These are phyloP conservation scores for Ramaria rubella DNA, from an alignment of 768 basidiomycete genomes.

Conservation along the genomic window DNA sequence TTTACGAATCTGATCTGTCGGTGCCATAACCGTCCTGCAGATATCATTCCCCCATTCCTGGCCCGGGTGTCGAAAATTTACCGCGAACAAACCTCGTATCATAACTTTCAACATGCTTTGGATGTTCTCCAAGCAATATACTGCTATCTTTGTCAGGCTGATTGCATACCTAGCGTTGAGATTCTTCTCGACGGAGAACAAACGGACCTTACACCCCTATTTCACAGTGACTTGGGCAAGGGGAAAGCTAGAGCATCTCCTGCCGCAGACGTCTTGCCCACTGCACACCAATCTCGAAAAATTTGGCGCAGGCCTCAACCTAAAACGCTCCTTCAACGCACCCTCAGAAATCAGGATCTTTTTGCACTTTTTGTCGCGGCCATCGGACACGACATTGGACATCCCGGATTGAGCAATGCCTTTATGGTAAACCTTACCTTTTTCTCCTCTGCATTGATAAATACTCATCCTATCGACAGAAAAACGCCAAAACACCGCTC, in stretches of 20 bases:
- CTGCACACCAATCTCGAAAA: constrained; percentile 17
- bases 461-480: constrained; percentile 38
- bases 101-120: constrained; percentile 95
- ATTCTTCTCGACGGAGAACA: constrained; percentile 46
- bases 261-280: constrained; percentile 37
- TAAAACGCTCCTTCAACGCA: constrained; percentile 15
- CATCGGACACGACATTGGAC: constrained; percentile 96
- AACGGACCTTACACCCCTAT: constrained; percentile 26
- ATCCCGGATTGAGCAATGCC: constrained; percentile 88
- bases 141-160: constrained; percentile 71
- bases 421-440: constrained; percentile 69
- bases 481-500: constrained; percentile 88
- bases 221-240: constrained; percentile 33
- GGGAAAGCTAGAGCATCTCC: constrained; percentile 30
- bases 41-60: constrained; percentile 69
- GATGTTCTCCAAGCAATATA: constrained; percentile 95
- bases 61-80: constrained; percentile 89
- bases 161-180: constrained; percentile 72
- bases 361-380: constrained; percentile 85
- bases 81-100: constrained; percentile 86
- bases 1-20: neutral
- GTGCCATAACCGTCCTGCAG: constrained; percentile 36
- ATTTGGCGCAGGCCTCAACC: constrained; percentile 20
- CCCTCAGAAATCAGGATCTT: constrained; percentile 57
- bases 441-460: constrained; percentile 8